Conservation (phyloP, 257 asterid species). For the Ligustrum vulgare region DNA sequence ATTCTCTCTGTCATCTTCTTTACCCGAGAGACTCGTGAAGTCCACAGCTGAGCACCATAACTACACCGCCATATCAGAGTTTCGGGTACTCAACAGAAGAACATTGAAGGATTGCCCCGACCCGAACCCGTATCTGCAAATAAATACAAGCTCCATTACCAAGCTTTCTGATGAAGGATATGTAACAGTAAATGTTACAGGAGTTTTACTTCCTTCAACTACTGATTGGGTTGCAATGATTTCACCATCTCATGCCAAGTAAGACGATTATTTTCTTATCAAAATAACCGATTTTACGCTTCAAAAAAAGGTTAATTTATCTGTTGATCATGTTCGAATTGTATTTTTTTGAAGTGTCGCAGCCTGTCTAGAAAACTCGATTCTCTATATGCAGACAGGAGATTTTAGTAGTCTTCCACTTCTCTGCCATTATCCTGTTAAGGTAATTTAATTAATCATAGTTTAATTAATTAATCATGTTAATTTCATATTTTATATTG, state of each 20-base stretch:
- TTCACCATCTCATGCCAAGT: conserved; percentile 73
- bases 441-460: conserved; percentile 39
- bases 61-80: conserved; percentile 64
- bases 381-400: conserved; percentile 63
- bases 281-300: neutral
- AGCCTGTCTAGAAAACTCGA: conserved; percentile 40
- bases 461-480: no score
- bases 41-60: conserved; percentile 37
- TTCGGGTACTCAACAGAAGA: conserved; percentile 62
- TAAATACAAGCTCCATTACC: conserved; percentile 31
- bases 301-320: neutral
- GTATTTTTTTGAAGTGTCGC: conserved; percentile 36
- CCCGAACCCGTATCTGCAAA: conserved; percentile 47
- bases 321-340: neutral
- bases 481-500: no score
- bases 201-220: conserved; percentile 48
- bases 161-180: conserved; percentile 49
- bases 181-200: conserved; percentile 53
- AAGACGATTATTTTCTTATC: conserved; percentile 12
- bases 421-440: conserved; percentile 85
- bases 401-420: conserved; percentile 74
- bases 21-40: conserved; percentile 28
- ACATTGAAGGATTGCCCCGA: conserved; percentile 33
- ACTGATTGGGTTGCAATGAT: conserved; percentile 78
- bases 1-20: conserved; percentile 16